Base-by-base conservation (phyloP, 140 eudicot species). In the Erigeron philadelphicus region DNA sequence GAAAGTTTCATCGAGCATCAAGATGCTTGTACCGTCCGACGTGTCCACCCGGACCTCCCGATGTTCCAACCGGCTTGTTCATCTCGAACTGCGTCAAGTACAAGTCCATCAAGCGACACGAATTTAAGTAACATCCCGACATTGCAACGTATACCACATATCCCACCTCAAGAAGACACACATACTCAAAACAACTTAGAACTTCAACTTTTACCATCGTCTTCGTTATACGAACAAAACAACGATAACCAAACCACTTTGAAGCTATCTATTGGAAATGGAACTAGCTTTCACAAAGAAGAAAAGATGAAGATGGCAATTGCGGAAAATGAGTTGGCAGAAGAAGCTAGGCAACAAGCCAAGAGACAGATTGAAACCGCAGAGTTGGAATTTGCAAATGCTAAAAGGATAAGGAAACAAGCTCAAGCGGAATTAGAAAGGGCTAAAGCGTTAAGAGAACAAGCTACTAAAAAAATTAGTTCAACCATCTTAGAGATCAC, bases 1-100 rank as follows among this genome's bases (percentile, higher is more conserved):
- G 97, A 90, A 81, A 90, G 97, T 65, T 90, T 90, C 73, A 90
- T 90, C 6, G 97, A 90, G 73, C 97, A 90, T 25, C 97, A 90
- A 80, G 97, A 90, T 62, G 85, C 93, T 35, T 90, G 97, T 77
- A 84, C 73, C 52, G 78, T 84, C 80, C 87, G 94, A 15, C 82
- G 75, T 3, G 81, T 87, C 70, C 88, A 81, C 44, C 70, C 88
- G 2, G 86, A 72, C 41, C 64, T 78, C 25, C 73, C 82, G 11
- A 61, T 80, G 4, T 73, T 70, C 41, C 84, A 80, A 5, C 73
- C 66, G 54, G 78, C 78, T 4, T 84, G 86, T 66, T 67, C 79
- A 5, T 86, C 95, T 11, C 81, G 83, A 21, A 83, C 95, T 0
- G 81, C 89, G 0, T 84, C 95, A 0, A 85, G 88, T 65, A 76